phyloP scores from a whole-genome alignment of 2,329 filamentous ascomycete species.

The Alternaria sp. region DNA sequence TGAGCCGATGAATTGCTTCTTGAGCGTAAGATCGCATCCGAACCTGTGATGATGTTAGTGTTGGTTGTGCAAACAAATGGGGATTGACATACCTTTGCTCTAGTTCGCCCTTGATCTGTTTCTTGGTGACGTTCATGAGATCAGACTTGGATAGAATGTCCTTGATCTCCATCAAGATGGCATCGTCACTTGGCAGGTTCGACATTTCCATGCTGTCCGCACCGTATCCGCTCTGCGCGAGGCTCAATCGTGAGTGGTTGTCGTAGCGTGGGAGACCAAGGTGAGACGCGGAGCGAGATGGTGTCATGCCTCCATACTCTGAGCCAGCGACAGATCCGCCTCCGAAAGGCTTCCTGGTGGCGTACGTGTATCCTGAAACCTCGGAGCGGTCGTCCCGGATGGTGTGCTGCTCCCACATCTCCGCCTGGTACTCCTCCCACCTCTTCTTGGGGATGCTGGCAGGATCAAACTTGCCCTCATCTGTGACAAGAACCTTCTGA shows the following conservation, averaged over 20 bases:
- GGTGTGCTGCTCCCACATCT: slow-evolving; percentile 97
- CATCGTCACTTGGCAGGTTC: slow-evolving; percentile 86
- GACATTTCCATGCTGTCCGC: slow-evolving; percentile 69
- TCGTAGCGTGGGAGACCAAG: slow-evolving; percentile 62
- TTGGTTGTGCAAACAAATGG: neutral
- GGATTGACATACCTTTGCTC: slow-evolving; percentile 67
- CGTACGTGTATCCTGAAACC: slow-evolving; percentile 92
- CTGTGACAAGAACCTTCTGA: slow-evolving; percentile 88
- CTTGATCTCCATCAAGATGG: slow-evolving; percentile 88
- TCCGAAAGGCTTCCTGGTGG: slow-evolving; percentile 74
- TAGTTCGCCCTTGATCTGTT: slow-evolving; percentile 92
- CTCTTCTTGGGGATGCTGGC: slow-evolving; percentile 92
- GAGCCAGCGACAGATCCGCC: slow-evolving; percentile 54
- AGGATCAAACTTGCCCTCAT: slow-evolving; percentile 98
- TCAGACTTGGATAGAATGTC: slow-evolving; percentile 92
- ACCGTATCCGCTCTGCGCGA: slow-evolving; percentile 66
- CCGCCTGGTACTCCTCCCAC: slow-evolving; percentile 98
- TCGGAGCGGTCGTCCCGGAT: slow-evolving; percentile 82
- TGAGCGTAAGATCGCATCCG: slow-evolving; percentile 81
- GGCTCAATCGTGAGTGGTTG: slow-evolving; percentile 50
- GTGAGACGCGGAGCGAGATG: slow-evolving; percentile 64
- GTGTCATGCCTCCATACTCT: slow-evolving; percentile 67
- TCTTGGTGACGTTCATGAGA: slow-evolving; percentile 98
- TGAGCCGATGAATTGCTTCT: slow-evolving; percentile 81
- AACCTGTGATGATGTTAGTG: slow-evolving; percentile 59